Evolutionary conservation across 23 red algal genomes (phyloP).

Genomic region (Cyanidium caldarium): DNA sequence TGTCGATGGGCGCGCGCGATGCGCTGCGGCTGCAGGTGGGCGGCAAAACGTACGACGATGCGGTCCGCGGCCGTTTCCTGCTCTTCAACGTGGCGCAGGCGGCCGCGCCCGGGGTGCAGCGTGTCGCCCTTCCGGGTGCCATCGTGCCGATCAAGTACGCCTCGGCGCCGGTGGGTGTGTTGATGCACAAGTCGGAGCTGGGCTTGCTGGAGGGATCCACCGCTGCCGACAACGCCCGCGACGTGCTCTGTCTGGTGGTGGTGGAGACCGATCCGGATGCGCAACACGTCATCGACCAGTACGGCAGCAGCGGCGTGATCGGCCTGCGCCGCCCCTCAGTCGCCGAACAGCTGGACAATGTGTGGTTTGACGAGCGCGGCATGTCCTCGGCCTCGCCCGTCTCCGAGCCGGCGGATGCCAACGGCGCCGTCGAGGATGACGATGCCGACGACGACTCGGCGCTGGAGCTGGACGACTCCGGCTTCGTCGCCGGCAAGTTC

Average conservation of each 20-base stretch:
- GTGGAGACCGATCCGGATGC: not conserved
- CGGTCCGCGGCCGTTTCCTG: not conserved
- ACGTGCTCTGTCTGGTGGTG: not conserved
- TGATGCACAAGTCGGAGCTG: not conserved
- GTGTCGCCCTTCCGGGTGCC: not conserved
- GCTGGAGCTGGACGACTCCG: not conserved
- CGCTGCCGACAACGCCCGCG: not conserved
- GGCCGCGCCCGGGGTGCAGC: not conserved
- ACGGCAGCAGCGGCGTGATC: not conserved
- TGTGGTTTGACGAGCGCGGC: conserved; percentile 1
- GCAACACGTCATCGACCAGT: not conserved
- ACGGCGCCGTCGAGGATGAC: not conserved
- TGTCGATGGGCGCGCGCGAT: not conserved
- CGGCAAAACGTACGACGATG: not conserved
- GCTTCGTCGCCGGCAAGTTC: not conserved
- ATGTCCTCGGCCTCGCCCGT: no score
- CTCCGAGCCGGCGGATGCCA: not conserved
- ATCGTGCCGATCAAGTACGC: not conserved
- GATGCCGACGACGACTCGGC: not conserved
- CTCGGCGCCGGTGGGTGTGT: not conserved
- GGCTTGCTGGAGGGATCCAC: not conserved
- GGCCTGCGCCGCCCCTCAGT: not conserved
- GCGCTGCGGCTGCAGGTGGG: not conserved
- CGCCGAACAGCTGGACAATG: not conserved
- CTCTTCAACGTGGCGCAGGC: not conserved